Evolutionary conservation across 1,139 yeast genomes (phyloP).

Genomic region (Zygosaccharomyces pseudobailii): DNA sequence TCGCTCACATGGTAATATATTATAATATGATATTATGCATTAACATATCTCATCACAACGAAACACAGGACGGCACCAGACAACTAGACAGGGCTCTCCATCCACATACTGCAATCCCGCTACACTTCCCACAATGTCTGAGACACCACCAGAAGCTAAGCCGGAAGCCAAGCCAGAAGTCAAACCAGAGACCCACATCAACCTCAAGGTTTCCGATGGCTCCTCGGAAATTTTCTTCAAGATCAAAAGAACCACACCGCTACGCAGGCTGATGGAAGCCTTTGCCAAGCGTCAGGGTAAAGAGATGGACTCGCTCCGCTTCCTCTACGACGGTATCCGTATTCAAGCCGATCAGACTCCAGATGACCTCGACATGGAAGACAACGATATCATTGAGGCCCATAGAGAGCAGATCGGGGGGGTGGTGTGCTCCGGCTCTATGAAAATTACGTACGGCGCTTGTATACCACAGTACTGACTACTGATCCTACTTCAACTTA

Average conservation of each 20-base stretch:
- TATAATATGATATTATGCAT: background rate
- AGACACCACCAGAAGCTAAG: slow-evolving; percentile 35
- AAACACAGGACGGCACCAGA: background rate
- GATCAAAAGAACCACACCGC: slow-evolving; percentile 86
- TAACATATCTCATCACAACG: background rate
- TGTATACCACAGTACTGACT: background rate
- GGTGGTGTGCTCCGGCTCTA: background rate
- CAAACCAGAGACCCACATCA: slow-evolving; percentile 71
- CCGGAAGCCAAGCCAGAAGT: slow-evolving; percentile 52
- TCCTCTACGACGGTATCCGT: slow-evolving; percentile 90
- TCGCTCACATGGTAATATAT: background rate
- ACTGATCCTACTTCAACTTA: background rate
- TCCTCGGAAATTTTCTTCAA: slow-evolving; percentile 92
- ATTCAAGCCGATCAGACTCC: slow-evolving; percentile 88
- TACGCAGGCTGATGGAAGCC: slow-evolving; percentile 95
- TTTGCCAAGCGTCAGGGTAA: slow-evolving; percentile 98
- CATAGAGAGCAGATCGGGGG: slow-evolving; percentile 87
- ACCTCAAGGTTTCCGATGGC: slow-evolving; percentile 90
- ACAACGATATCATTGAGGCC: slow-evolving; percentile 96
- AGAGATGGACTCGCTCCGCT: slow-evolving; percentile 73
- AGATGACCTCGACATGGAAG: slow-evolving; percentile 84
- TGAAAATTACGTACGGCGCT: background rate
- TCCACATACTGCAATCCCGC: background rate
- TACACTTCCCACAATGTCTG: slow-evolving; percentile 25
- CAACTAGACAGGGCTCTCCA: background rate